A percentile compares a stretch with the other conserved stretches of the same genome.
These are phyloP conservation scores for Anthracocystis walkeri DNA, from an alignment of 1,284 basidiomycete species.

Conservation along the genomic window DNA sequence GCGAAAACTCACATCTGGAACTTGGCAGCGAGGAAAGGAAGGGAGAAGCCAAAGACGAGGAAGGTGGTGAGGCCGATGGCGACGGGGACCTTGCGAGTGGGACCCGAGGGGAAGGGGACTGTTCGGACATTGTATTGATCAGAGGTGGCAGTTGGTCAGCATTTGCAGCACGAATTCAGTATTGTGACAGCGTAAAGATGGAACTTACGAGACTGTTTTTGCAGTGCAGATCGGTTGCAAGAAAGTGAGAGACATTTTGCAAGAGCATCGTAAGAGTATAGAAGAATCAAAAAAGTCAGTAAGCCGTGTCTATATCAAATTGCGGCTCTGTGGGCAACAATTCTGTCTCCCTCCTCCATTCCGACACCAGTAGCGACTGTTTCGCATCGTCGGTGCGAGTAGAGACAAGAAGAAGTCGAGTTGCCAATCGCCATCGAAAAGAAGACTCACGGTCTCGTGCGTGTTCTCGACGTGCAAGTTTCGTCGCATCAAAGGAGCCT, in stretches of 20 bases:
- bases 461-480: constrained; percentile 68
- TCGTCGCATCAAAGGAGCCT: constrained; percentile 53
- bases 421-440: neutral
- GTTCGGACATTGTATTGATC: neutral
- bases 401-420: neutral
- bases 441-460: constrained; percentile 62
- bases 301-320: neutral
- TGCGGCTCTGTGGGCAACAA: too few species aligned
- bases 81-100: constrained; percentile 61
- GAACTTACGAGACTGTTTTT: constrained; percentile 25
- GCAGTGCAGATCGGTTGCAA: neutral
- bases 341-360: too few species aligned
- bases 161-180: neutral
- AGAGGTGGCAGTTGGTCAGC: neutral
- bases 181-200: neutral
- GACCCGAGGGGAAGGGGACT: constrained; percentile 66
- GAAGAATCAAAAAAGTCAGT: neutral
- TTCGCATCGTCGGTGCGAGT: neutral
- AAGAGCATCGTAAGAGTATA: neutral
- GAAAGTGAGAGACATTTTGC: neutral
- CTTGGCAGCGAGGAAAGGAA: constrained; percentile 63
- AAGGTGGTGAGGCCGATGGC: constrained; percentile 60
- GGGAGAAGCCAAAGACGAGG: constrained; percentile 60
- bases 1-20: constrained; percentile 53
- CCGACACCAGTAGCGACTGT: neutral